Base-by-base conservation (phyloP, 257 asterid species). In the Paulownia fortunei region DNA sequence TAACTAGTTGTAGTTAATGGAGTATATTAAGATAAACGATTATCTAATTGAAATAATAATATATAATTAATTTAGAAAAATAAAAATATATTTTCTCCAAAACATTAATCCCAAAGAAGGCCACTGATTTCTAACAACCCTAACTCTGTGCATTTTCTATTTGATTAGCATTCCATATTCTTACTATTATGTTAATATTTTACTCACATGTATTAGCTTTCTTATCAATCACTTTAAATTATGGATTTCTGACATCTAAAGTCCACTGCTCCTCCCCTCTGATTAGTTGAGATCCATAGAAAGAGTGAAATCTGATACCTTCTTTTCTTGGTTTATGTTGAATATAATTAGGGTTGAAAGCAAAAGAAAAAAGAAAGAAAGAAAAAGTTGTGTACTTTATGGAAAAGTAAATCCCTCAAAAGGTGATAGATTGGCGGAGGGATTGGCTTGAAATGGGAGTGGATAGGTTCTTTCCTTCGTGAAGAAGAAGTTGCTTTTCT, bases 381-480 rank as follows among this genome's bases (percentile, higher is more conserved):
- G 54, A 32, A 80, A 80, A 81, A 77, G 76, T 19, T 13, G 24
- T 44, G 16, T 61, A 42, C 87, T 84, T 81, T 84, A 54, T 0
- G 42, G 15, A 63, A 80, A 84, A 78, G 80, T 47, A 81, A 67
- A 70, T 30, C 51, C 72, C 39, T 58, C 55, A 46, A 79, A 83
- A 72, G 84, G 39, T 76, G 67, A 58, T 18, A 36, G 44, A 41
- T 47, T 69, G 81, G 76, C 67, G 72, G 54, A 16, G 30, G 65
- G 36, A 62, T 79, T 65, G 80, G 72, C 80, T 76, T 73, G 66
- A 59, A 76, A 65, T 15, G 62, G 77, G 44, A 56, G 60, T 52
- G 82, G 66, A 73, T 79, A 69, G 52, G 87, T 84, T 80, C 87
- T 80, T 84, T 84, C 54, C 87, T 84, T 84, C 87, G 46, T 78